Conservation (phyloP, 169 alveolate genomes). For the Plasmodium inui region DNA sequence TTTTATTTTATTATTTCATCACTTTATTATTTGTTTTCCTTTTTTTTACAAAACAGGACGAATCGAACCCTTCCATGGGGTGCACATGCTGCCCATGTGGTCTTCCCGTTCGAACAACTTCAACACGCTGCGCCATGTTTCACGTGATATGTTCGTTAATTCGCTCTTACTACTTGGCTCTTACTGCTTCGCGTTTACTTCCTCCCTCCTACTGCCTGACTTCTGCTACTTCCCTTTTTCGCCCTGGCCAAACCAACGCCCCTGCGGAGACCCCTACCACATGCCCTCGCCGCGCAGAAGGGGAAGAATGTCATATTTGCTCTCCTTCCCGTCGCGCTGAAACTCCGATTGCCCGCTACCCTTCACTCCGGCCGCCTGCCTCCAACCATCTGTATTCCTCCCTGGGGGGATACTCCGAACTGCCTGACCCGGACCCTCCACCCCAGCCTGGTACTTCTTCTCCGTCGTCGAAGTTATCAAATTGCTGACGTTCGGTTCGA, state of each 20-base stretch:
- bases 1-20: background rate
- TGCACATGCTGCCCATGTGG: background rate
- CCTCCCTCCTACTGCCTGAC: background rate
- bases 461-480: conserved; percentile 58
- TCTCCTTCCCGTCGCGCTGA: background rate
- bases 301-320: conserved; percentile 63
- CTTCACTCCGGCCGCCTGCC: background rate
- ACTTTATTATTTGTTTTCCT: background rate
- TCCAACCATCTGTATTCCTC: background rate
- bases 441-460: conserved; percentile 49
- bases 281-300: conserved; percentile 1
- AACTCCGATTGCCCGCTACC: background rate
- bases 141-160: background rate
- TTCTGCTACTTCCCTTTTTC: background rate
- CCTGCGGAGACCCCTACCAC: background rate
- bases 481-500: conserved; percentile 70
- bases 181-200: background rate
- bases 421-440: background rate
- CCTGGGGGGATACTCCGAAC: background rate
- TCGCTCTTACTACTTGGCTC: background rate
- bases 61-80: background rate
- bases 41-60: background rate
- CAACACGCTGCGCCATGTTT: background rate
- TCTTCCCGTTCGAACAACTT: background rate
- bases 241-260: background rate